Evolutionary conservation across 345 rosid genomes (phyloP), one percentile per base, ranked within the genome.

Genomic region (Citrus cavaleriei): DNA sequence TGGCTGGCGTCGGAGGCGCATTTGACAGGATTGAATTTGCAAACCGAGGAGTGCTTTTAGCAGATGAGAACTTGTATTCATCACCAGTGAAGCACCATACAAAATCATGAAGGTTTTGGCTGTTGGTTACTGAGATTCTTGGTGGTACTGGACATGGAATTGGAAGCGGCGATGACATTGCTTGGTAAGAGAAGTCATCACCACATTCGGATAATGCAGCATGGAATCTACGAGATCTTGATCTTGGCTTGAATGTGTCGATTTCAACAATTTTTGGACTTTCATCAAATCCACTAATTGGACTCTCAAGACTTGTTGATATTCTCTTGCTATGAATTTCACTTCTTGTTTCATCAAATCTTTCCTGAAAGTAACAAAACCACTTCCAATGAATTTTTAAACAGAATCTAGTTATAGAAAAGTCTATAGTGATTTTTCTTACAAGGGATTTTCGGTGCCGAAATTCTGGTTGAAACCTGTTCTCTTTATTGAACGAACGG

Each of bases 21-120:
- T 60, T 79, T 5, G 75, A 71, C 68, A 27, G 9, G 7, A 32
- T 61, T 0, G 84, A 71, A 30, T 68, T 70, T 4, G 78, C 69
- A 19, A 91, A 84, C 25, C 98, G 89, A 0, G 98, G 98, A 2
- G 98, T 92, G 87, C 79, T 90, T 12, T 93, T 91, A 1, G 85
- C 85, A 0, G 89, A 85, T 1, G 91, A 77, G 79, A 80, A 91
- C 81, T 83, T 89, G 75, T 83, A 83, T 81, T 88, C 88, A n/a
- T 89, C 92, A 0, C 78, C 83, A 0, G 83, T 77, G 55, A 84
- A 78, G 42, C 87, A 58, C 91, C 91, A 87, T 60, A 84, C 91
- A 0, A 82, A 82, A 70, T 85, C 95, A 40, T 83, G 58, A 30
- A 42, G 21, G 25, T 82, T 81, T 63, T 79, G 78, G 80, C 54